Conservation (phyloP, 805 yeast genomes). For the Schizosaccharomyces osmophilus region DNA sequence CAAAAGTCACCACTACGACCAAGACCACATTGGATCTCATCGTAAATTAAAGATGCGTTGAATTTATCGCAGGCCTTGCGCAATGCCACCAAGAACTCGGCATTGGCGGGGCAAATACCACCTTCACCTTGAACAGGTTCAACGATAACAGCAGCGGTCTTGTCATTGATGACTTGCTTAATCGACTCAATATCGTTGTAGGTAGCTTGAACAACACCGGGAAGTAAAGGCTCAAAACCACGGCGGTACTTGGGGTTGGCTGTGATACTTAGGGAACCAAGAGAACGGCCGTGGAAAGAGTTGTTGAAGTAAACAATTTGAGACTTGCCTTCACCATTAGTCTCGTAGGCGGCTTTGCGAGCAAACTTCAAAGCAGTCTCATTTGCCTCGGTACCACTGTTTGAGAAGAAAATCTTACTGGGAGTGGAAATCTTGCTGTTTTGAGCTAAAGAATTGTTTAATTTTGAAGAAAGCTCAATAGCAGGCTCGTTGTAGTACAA, state of each 20-base stretch:
- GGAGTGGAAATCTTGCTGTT: constrained; percentile 69
- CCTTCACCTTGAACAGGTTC: constrained; percentile 99
- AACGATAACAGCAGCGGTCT: constrained; percentile 74
- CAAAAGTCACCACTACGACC: constrained; percentile 81
- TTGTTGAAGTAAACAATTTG: constrained; percentile 72
- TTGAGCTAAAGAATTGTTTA: constrained; percentile 41
- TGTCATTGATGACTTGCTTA: constrained; percentile 27
- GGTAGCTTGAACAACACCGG: constrained; percentile 53
- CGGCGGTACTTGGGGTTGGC: constrained; percentile 79
- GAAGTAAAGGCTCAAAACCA: constrained; percentile 80
- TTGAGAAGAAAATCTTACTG: constrained; percentile 37
- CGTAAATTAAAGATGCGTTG: constrained; percentile 61
- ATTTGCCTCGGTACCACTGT: constrained; percentile 60
- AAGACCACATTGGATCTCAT: constrained; percentile 91
- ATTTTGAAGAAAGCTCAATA: constrained; percentile 45
- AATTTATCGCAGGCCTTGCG: constrained; percentile 41
- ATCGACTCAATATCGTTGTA: constrained; percentile 38
- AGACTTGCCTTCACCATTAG: constrained; percentile 20
- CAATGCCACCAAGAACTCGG: constrained; percentile 40
- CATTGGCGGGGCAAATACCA: constrained; percentile 49
- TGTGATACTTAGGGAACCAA: constrained; percentile 83
- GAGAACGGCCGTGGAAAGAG: constrained; percentile 85
- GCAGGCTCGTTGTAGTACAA: constrained; percentile 68
- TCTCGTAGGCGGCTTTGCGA: constrained; percentile 40
- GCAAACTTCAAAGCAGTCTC: constrained; percentile 60